These are phyloP conservation scores for Euphorbia celastroides DNA, from an alignment of 441 rosid genomes.

Conservation along the genomic window DNA sequence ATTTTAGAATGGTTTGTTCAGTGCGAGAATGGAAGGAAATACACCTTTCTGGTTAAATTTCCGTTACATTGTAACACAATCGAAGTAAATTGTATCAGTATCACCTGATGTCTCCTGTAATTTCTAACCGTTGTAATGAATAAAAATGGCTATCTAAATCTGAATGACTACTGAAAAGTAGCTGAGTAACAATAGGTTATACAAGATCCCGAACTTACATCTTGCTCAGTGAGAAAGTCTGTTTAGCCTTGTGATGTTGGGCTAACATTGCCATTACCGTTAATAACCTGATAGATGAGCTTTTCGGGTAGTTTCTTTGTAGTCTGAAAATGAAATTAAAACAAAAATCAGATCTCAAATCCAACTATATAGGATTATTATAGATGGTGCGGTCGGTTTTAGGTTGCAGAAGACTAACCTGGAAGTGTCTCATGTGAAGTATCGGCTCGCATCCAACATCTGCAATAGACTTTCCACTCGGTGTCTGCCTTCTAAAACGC, in stretches of 20 bases:
- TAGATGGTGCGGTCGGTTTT: not conserved
- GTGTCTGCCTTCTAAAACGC: no score
- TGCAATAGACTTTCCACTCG: conserved; percentile 72
- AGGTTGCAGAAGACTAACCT: conserved; percentile 27
- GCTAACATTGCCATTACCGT: not conserved
- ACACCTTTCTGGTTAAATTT: no score
- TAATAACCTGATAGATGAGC: not conserved
- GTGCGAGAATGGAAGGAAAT: not conserved
- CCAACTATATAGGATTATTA: not conserved
- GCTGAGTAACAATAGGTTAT: not conserved
- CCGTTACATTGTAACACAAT: no score
- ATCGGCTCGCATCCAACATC: conserved; percentile 95
- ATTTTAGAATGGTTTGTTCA: not conserved
- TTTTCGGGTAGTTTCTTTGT: not conserved
- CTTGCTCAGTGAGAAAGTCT: not conserved
- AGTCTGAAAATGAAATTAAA: not conserved
- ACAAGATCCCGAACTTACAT: not conserved
- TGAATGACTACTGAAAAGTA: no score
- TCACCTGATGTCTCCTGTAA: no score
- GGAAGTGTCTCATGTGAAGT: conserved; percentile 96
- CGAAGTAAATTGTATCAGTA: no score
- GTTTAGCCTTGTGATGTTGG: not conserved
- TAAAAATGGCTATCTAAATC: no score
- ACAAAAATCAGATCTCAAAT: not conserved
- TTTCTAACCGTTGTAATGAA: no score